A percentile compares a stretch with the other conserved stretches of the same genome.
These are phyloP conservation scores for Friedmanniomyces endolithicus DNA, from an alignment of 495 filamentous ascomycete genomes.

Conservation along the genomic window DNA sequence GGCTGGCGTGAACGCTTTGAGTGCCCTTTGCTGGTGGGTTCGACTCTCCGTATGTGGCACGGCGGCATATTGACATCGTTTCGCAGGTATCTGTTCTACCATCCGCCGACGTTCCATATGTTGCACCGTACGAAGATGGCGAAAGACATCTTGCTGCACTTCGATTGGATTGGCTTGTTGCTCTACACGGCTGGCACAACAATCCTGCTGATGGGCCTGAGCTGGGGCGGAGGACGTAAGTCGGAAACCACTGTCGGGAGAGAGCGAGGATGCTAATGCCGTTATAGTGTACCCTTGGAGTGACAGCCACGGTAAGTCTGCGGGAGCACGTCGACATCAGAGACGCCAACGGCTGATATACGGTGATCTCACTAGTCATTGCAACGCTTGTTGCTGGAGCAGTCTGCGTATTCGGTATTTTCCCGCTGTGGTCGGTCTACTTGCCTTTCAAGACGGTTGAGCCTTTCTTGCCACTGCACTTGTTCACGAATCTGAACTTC, in stretches of 20 bases:
- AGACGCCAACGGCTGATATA: too few relatives aligned
- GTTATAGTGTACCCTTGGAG: conserved; percentile 23
- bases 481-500: conserved; percentile 36
- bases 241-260: neutral
- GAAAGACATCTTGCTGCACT: conserved; percentile 22
- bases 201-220: conserved; percentile 36
- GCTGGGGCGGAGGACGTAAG: conserved; percentile 17
- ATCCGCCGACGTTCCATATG: conserved; percentile 23
- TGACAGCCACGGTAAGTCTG: conserved; percentile 7
- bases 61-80: neutral
- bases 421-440: neutral
- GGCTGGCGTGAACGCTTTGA: conserved; percentile 13
- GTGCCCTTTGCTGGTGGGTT: neutral
- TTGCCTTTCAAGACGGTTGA: conserved; percentile 8
- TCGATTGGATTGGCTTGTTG: conserved; percentile 36
- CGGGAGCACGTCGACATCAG: too few relatives aligned
- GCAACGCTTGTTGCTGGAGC: neutral
- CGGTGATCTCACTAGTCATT: neutral
- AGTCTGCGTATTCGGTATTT: neutral
- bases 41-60: too few relatives aligned
- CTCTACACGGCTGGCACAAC: conserved; percentile 34
- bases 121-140: conserved; percentile 13
- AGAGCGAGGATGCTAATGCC: neutral
- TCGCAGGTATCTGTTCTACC: conserved; percentile 18
- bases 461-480: conserved; percentile 34